Evolutionary conservation across 2,329 filamentous ascomycete species (phyloP).

Genomic region (Trichothecium sympodiale): DNA sequence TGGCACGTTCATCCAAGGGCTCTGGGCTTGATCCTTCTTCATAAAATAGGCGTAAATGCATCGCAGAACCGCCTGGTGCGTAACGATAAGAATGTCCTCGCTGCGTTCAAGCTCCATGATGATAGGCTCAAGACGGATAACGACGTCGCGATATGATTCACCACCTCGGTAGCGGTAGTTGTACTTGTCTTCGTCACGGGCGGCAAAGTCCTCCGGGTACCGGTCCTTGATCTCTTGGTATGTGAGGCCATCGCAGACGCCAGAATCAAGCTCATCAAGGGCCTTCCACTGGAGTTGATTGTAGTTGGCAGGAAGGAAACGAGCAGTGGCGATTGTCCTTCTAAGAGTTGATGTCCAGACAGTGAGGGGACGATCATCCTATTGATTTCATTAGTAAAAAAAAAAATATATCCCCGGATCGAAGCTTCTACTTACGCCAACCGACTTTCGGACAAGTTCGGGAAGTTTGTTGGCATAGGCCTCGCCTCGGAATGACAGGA

Average conservation of each 20-base stretch:
- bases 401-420: slow-evolving; percentile 1
- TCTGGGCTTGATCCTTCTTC: slow-evolving; percentile 86
- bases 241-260: slow-evolving; percentile 91
- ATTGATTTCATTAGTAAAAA: slow-evolving; percentile 11
- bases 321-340: slow-evolving; percentile 85
- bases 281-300: slow-evolving; percentile 99
- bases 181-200: slow-evolving; percentile 97
- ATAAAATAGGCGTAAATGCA: slow-evolving; percentile 99
- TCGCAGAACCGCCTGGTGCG: slow-evolving; percentile 89
- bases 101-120: slow-evolving; percentile 98
- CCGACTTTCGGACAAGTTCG: slow-evolving; percentile 72
- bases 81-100: slow-evolving; percentile 96
- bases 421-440: slow-evolving; percentile 69
- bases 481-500: slow-evolving; percentile 76
- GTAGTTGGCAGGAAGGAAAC: slow-evolving; percentile 68
- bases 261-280: slow-evolving; percentile 90
- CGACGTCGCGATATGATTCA: slow-evolving; percentile 91
- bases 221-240: slow-evolving; percentile 87
- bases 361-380: slow-evolving; percentile 50
- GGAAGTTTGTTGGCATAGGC: slow-evolving; percentile 80
- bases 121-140: slow-evolving; percentile 94
- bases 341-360: slow-evolving; percentile 55
- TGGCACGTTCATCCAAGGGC: slow-evolving; percentile 97
- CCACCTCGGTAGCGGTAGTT: slow-evolving; percentile 98
- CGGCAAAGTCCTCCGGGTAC: slow-evolving; percentile 89